Evolutionary conservation across 2,329 filamentous ascomycete genomes (phyloP).

Genomic region (Amauroascus niger): DNA sequence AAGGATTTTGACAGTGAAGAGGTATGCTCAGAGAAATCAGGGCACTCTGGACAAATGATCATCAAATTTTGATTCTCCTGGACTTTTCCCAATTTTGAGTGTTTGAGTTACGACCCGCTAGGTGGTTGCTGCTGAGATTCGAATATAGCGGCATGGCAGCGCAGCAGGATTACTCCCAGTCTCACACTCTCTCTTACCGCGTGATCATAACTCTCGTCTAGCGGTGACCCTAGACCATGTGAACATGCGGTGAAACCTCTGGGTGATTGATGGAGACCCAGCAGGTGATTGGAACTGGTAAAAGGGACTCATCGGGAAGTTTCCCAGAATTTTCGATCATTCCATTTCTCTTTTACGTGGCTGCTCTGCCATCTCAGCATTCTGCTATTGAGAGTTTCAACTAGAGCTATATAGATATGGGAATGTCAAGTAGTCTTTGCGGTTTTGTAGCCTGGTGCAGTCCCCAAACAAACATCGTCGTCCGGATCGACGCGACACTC

Average conservation of each 20-base stretch:
- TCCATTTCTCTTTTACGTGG: not conserved
- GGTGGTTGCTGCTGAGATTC: not conserved
- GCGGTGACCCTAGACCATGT: not conserved
- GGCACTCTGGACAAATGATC: not conserved
- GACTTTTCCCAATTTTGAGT: not conserved
- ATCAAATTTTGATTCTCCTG: not conserved
- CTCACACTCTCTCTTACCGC: not conserved
- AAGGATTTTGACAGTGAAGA: not conserved
- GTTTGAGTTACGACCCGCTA: not conserved
- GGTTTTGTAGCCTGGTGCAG: not conserved
- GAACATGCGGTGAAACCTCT: not conserved
- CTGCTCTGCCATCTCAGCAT: not conserved
- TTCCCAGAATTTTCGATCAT: not conserved
- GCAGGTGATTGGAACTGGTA: not conserved
- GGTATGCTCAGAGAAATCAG: not conserved
- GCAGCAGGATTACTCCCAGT: not conserved
- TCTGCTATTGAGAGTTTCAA: not conserved
- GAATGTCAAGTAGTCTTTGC: not conserved
- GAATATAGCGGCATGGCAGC: not conserved
- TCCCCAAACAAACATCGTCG: not conserved
- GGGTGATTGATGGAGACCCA: not conserved
- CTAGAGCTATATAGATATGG: not conserved
- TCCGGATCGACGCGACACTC: not conserved
- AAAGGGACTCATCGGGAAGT: not conserved
- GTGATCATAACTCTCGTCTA: not conserved